phyloP scores from a whole-genome alignment of 129 eudicot genomes.

The Solidago caesia region DNA sequence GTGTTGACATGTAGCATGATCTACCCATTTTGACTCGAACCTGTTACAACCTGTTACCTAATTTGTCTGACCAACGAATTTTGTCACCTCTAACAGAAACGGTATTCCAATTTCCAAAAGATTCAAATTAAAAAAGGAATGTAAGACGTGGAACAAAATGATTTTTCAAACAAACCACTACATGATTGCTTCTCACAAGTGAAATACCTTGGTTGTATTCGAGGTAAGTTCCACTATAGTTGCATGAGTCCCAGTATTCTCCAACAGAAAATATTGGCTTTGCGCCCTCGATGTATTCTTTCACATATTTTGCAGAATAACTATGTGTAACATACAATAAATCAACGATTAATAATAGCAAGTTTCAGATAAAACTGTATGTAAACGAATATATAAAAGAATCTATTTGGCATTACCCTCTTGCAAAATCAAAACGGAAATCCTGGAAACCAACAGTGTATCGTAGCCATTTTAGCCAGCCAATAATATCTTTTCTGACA shows the following conservation, averaged over 20 bases:
- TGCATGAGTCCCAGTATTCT: slow-evolving; percentile 92
- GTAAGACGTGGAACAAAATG: not conserved
- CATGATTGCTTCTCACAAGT: not conserved
- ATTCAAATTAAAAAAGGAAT: not conserved
- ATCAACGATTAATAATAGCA: slow-evolving; percentile 1
- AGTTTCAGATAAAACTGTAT: not conserved
- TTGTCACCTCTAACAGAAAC: not conserved
- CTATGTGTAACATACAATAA: slow-evolving; percentile 29
- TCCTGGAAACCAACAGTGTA: slow-evolving; percentile 78
- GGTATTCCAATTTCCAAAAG: not conserved
- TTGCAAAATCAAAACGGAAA: slow-evolving; percentile 85
- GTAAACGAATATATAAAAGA: not conserved
- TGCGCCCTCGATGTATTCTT: slow-evolving; percentile 70
- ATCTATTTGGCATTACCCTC: slow-evolving; percentile 48
- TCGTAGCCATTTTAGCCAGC: slow-evolving; percentile 81
- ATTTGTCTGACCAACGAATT: not conserved
- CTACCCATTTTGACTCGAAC: not conserved
- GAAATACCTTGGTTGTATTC: slow-evolving; percentile 84
- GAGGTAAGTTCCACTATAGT: slow-evolving; percentile 58
- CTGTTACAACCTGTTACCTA: not conserved
- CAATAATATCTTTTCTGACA: slow-evolving; percentile 69
- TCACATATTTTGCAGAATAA: slow-evolving; percentile 79
- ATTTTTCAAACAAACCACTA: slow-evolving; percentile 9
- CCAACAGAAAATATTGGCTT: slow-evolving; percentile 81
- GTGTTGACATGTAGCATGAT: not conserved